Evolutionary conservation across 495 filamentous ascomycete genomes (phyloP).

Genomic region (Daldinia bambusicola): DNA sequence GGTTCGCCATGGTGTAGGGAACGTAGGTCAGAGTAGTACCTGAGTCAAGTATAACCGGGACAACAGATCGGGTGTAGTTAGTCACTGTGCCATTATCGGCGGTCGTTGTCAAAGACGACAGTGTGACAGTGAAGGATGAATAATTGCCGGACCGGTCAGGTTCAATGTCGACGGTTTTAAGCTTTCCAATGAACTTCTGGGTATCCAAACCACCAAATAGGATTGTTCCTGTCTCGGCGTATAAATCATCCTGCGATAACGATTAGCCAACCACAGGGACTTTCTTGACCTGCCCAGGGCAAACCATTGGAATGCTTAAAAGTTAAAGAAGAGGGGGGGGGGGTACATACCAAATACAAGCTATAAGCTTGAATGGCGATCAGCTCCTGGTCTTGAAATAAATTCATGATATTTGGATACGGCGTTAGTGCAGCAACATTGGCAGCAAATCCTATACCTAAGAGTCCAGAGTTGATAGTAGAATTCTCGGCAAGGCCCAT

Average conservation of each 20-base stretch:
- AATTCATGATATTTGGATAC: constrained; percentile 83
- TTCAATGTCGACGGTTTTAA: constrained; percentile 75
- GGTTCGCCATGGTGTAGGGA: constrained; percentile 67
- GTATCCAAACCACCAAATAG: constrained; percentile 93
- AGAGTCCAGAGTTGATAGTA: constrained; percentile 76
- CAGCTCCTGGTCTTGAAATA: constrained; percentile 72
- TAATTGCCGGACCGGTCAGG: constrained; percentile 50
- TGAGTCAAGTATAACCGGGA: constrained; percentile 82
- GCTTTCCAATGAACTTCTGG: constrained; percentile 79
- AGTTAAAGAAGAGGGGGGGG: not conserved
- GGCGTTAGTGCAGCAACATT: constrained; percentile 73
- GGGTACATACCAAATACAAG: constrained; percentile 69
- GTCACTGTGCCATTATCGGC: constrained; percentile 47
- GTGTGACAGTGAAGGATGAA: constrained; percentile 54
- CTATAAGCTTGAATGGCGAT: constrained; percentile 89
- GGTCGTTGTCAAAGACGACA: constrained; percentile 49
- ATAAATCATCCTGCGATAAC: constrained; percentile 54
- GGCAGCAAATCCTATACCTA: constrained; percentile 84
- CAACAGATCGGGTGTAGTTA: constrained; percentile 39
- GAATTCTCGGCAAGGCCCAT: constrained; percentile 83
- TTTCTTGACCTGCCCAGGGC: not conserved
- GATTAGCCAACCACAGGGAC: constrained; percentile 4
- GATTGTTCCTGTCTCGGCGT: constrained; percentile 77
- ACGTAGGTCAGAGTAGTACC: constrained; percentile 86
- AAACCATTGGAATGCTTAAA: not conserved